phyloP scores from a whole-genome alignment of 305 asterid species.

The Plantago rigida region DNA sequence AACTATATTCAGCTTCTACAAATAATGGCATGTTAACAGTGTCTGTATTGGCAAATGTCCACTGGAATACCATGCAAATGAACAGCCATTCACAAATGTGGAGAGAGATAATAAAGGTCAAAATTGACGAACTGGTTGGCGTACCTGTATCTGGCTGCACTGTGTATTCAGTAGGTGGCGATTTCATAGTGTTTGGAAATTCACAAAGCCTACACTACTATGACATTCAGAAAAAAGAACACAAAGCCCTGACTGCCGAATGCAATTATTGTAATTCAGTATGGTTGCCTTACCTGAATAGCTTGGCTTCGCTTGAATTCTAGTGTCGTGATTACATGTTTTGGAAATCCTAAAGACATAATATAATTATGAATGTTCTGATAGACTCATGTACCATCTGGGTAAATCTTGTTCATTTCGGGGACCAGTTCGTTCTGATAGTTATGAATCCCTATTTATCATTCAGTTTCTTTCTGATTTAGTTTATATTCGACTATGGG shows the following conservation, averaged over 20 bases:
- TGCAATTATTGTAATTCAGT: background rate
- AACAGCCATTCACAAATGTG: conserved; percentile 21
- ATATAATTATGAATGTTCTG: too few species aligned
- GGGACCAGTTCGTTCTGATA: background rate
- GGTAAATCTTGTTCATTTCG: background rate
- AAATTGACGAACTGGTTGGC: conserved; percentile 24
- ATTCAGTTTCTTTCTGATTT: background rate
- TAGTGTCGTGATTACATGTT: background rate
- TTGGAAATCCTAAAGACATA: background rate
- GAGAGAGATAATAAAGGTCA: conserved; percentile 11
- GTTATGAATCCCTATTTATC: background rate
- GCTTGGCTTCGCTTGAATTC: conserved; percentile 32
- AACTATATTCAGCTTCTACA: conserved; percentile 28
- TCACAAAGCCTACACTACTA: conserved; percentile 13
- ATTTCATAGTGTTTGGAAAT: conserved; percentile 27
- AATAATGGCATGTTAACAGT: conserved; percentile 11
- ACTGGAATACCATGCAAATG: conserved; percentile 40
- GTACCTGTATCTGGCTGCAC: background rate
- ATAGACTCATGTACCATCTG: too few species aligned
- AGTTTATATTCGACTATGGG: background rate
- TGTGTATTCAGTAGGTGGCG: conserved; percentile 24
- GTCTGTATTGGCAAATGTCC: conserved; percentile 26
- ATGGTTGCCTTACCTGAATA: conserved; percentile 41
- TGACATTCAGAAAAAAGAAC: conserved; percentile 26
- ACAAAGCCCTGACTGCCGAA: conserved; percentile 22